Percentiles rank a stretch among this genome's conserved stretches.
phyloP scores from a whole-genome alignment of 2,329 filamentous ascomycete species.

The Nannizziopsis barbatae region DNA sequence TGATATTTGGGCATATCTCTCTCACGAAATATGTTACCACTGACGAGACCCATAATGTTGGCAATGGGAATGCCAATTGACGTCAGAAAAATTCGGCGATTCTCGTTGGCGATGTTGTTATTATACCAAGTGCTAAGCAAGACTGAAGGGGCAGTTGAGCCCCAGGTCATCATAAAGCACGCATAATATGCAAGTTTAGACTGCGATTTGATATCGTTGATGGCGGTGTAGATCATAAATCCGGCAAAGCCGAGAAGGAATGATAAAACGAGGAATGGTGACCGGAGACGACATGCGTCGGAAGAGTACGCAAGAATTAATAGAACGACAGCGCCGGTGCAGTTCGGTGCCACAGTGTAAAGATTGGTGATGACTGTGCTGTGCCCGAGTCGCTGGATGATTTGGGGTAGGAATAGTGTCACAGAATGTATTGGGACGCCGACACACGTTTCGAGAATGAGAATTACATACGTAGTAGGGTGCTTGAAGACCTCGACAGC shows the following conservation, averaged over 20 bases:
- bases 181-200: conserved; percentile 59
- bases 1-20: conserved; percentile 56
- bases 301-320: conserved; percentile 61
- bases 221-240: conserved; percentile 66
- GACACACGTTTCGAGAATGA: conserved; percentile 48
- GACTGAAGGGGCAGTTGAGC: conserved; percentile 62
- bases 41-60: conserved; percentile 64
- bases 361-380: conserved; percentile 58
- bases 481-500: conserved; percentile 45
- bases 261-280: conserved; percentile 62
- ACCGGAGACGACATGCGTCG: conserved; percentile 55
- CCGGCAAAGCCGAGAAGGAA: conserved; percentile 65
- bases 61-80: conserved; percentile 62
- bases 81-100: conserved; percentile 57
- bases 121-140: conserved; percentile 63
- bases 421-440: conserved; percentile 50
- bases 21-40: conserved; percentile 55
- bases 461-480: conserved; percentile 44
- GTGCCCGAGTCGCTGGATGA: conserved; percentile 44
- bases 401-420: conserved; percentile 48
- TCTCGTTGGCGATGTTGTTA: conserved; percentile 71
- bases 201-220: conserved; percentile 50
- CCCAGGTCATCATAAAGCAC: conserved; percentile 74
- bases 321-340: conserved; percentile 60
- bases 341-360: conserved; percentile 71